Evolutionary conservation across 371 early-diverging fungal genomes (phyloP), one percentile per base, ranked within the genome.

Genomic region (Enterocytospora artemiae): DNA sequence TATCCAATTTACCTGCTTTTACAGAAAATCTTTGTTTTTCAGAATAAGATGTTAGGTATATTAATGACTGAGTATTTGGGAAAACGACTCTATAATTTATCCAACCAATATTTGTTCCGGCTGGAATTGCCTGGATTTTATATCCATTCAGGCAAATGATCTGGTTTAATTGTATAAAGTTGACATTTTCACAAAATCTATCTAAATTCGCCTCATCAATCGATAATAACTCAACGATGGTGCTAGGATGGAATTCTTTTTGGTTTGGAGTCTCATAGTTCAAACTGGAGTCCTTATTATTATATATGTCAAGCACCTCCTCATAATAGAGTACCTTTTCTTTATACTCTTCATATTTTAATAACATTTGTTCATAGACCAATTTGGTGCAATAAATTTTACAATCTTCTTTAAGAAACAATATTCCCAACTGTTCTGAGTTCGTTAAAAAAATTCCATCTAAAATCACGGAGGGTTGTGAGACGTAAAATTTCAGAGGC

Each of bases 201-300:
- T 62, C 62, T 7, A 60, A 53, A 37, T 53, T n/a, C 27, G 57
- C 48, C 4, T 64, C 64, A 31, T 64, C 64, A 2, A 60, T 51
- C 3, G 4, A 3, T 16, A 58, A 4, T 5, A 58, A 7, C 18
- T 41, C 52, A 18, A 7, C 39, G 39, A 48, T 48, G 22, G 24
- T 48, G 12, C 24, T 12, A 14, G 9, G 12, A 48, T 20, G 16
- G 7, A 20, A 12, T n/a, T 7, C 5, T 48, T 14, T 48, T 9
- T 20, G 5, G 5, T 48, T 22, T 14, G 12, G 16, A 5, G 20
- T 22, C 16, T 48, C 16, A 7, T 48, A 14, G 2, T 34, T 16
- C 22, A 46, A 4, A 7, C 18, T 18, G 12, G 7, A 20, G 12
- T 4, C 18, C n/a, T n/a, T n/a, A n/a, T n/a, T n/a, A n/a, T n/a